Percentiles rank a stretch among this genome's conserved stretches.
phyloP scores from a whole-genome alignment of 2,329 filamentous ascomycete genomes.

The Venturia effusa region DNA sequence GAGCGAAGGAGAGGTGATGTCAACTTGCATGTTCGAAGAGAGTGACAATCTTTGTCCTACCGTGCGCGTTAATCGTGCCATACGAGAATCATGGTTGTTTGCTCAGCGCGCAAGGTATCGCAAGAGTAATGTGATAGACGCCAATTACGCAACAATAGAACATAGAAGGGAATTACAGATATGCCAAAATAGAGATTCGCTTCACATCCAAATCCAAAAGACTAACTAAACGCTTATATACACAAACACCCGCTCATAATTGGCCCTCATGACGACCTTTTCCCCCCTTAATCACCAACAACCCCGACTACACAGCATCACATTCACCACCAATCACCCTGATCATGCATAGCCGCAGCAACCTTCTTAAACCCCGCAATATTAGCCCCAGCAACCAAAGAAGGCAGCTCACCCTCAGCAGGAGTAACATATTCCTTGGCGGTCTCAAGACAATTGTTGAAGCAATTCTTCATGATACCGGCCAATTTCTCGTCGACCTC shows the following conservation, averaged over 20 bases:
- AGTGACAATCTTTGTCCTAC: too few relatives aligned
- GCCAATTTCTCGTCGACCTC: constrained; percentile 89
- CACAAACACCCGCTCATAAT: not conserved
- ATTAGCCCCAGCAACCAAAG: constrained; percentile 85
- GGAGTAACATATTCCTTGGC: constrained; percentile 78
- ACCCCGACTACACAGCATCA: too few relatives aligned
- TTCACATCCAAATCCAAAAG: not conserved
- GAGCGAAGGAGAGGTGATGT: too few relatives aligned
- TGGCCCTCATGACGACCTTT: not conserved
- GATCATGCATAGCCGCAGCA: constrained; percentile 84
- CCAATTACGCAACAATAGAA: too few relatives aligned
- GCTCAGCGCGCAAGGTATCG: too few relatives aligned
- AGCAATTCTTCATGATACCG: constrained; percentile 89
- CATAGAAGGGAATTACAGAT: too few relatives aligned
- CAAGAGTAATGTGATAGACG: too few relatives aligned
- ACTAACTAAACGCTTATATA: constrained; percentile 1
- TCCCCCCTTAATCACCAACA: not conserved
- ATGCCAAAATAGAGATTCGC: not conserved
- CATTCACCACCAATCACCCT: constrained; percentile 72
- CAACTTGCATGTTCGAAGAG: too few relatives aligned
- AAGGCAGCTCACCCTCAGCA: constrained; percentile 74
- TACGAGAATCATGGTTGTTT: too few relatives aligned
- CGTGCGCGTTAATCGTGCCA: too few relatives aligned
- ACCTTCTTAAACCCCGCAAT: constrained; percentile 98
- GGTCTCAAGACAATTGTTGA: constrained; percentile 78